Evolutionary conservation across 768 basidiomycete species (phyloP).

Genomic region (Lactarius vividus): DNA sequence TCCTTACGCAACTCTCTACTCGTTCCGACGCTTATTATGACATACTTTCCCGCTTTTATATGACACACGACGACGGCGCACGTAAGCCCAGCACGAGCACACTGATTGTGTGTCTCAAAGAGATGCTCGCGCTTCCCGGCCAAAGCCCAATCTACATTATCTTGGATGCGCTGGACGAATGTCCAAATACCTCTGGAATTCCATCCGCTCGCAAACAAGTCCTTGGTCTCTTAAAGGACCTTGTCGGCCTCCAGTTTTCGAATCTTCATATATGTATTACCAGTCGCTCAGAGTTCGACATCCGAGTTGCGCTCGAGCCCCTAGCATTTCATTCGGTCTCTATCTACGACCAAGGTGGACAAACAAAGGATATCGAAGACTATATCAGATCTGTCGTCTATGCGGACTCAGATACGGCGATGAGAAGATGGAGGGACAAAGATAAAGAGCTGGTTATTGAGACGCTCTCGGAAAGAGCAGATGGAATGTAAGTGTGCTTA

Average conservation of each 20-base stretch:
- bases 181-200: neutral
- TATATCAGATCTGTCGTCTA: too few species aligned
- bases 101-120: neutral
- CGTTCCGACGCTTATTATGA: neutral
- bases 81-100: too few species aligned
- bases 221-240: neutral
- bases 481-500: too few species aligned
- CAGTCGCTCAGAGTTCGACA: neutral
- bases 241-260: neutral
- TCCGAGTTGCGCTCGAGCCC: neutral
- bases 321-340: neutral
- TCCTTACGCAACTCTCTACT: neutral
- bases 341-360: neutral
- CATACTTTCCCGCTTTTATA: neutral
- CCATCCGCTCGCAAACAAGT: conserved; percentile 1
- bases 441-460: neutral
- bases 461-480: neutral
- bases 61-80: too few species aligned
- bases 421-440: too few species aligned
- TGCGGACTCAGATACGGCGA: too few species aligned
- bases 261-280: neutral
- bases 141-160: neutral
- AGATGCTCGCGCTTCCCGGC: neutral
- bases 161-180: conserved; percentile 2
- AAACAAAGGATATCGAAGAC: too few species aligned